Conservation (phyloP, 2,329 filamentous ascomycete species). For the Beauveria brongniartii region DNA sequence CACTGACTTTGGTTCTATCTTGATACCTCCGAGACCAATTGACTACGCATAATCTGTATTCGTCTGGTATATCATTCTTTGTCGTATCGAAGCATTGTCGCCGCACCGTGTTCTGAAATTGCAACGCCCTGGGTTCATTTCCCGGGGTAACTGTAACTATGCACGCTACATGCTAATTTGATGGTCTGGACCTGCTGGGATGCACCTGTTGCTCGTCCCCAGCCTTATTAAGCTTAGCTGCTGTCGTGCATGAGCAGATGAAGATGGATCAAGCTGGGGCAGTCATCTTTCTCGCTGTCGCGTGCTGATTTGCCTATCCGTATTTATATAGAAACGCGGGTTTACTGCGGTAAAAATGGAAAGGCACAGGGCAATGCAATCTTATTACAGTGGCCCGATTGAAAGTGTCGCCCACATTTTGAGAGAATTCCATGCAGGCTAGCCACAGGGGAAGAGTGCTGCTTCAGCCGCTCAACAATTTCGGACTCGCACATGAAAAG, state of each 20-base stretch:
- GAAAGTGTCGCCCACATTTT: not conserved
- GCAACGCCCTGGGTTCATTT: not conserved
- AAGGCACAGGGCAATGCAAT: not conserved
- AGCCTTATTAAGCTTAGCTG: conserved; percentile 3
- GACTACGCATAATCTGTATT: too few species aligned
- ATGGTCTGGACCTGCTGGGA: not conserved
- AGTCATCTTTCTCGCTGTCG: not conserved
- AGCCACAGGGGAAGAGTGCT: not conserved
- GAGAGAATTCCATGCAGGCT: not conserved
- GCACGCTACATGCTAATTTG: conserved; percentile 1
- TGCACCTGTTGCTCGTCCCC: not conserved
- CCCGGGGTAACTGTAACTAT: not conserved
- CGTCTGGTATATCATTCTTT: too few species aligned
- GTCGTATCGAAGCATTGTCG: not conserved
- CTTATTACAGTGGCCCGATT: not conserved
- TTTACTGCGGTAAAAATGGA: not conserved
- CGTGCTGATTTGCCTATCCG: conserved; percentile 7
- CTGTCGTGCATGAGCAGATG: not conserved
- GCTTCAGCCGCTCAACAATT: not conserved
- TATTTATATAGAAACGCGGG: not conserved
- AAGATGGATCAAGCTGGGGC: not conserved
- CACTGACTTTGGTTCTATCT: too few species aligned
- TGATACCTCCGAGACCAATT: too few species aligned
- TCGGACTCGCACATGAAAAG: not conserved
- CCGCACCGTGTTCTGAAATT: too few species aligned